Conservation (phyloP, 768 basidiomycete genomes). For the Xerocomus spinulosus region DNA sequence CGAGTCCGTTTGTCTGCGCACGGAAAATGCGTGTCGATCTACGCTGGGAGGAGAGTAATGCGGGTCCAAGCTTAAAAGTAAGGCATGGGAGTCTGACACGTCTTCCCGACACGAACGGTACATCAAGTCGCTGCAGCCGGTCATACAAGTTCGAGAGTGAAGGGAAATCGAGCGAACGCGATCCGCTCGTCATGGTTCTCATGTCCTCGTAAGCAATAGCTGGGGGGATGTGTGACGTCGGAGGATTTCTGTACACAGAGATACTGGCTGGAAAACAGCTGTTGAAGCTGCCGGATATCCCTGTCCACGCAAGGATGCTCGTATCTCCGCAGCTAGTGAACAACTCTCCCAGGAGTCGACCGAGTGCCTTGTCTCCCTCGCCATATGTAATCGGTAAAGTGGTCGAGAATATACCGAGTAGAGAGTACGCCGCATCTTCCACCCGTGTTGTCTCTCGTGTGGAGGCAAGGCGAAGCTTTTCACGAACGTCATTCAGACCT, state of each 20-base stretch:
- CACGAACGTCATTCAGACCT: too few species aligned
- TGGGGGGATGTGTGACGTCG: not conserved
- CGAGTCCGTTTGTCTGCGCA: not conserved
- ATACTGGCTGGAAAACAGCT: constrained; percentile 2
- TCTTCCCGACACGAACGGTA: not conserved
- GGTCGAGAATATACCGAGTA: not conserved
- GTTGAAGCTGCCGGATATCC: constrained; percentile 3
- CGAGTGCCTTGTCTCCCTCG: constrained; percentile 3
- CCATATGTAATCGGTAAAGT: constrained; percentile 2
- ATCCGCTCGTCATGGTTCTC: not conserved
- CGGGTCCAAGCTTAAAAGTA: constrained; percentile 1
- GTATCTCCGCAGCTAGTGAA: constrained; percentile 1
- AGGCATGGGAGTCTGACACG: constrained; percentile 10
- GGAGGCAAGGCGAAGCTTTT: too few species aligned
- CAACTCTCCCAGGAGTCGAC: constrained; percentile 2
- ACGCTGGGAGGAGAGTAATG: not conserved
- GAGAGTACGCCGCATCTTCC: too few species aligned
- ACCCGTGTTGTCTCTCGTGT: too few species aligned
- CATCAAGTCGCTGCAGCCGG: not conserved
- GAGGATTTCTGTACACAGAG: not conserved
- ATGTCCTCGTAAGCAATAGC: not conserved
- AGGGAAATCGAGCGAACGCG: not conserved
- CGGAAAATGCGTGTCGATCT: not conserved
- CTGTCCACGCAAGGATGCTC: constrained; percentile 7
- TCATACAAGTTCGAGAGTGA: not conserved